phyloP scores from a whole-genome alignment of 441 rosid species.

The Pelargonium myrrhifolium region DNA sequence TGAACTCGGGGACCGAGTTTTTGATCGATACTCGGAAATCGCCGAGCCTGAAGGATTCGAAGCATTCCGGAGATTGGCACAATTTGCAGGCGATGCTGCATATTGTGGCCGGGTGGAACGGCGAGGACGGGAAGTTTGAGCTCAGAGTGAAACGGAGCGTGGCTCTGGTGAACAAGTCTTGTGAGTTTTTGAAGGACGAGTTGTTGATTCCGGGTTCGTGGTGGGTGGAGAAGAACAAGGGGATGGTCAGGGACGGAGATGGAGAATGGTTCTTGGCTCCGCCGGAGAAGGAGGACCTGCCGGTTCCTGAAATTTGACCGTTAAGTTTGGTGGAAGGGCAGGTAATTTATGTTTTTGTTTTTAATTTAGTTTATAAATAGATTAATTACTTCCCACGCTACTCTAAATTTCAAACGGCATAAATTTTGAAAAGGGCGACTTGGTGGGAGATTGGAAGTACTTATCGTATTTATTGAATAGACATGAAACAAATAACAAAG shows the following conservation, averaged over 20 bases:
- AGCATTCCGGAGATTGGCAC: conserved; percentile 73
- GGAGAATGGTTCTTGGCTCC: conserved; percentile 57
- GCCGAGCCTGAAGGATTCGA: conserved; percentile 54
- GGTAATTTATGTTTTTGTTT: background rate
- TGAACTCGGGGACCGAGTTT: conserved; percentile 34
- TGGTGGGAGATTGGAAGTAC: too few species aligned
- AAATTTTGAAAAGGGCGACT: too few species aligned
- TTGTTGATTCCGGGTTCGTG: conserved; percentile 60
- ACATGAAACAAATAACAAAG: too few species aligned
- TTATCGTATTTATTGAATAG: too few species aligned
- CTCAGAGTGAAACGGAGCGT: conserved; percentile 66
- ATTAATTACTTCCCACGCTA: too few species aligned
- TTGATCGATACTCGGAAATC: conserved; percentile 68
- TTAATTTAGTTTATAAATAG: too few species aligned
- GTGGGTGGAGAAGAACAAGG: conserved; percentile 92
- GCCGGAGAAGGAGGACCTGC: conserved; percentile 47
- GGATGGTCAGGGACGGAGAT: conserved; percentile 42
- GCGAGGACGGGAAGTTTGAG: conserved; percentile 45
- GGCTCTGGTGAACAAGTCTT: conserved; percentile 76
- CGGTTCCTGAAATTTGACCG: conserved; percentile 45
- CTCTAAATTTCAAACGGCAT: too few species aligned
- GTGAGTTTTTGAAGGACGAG: conserved; percentile 63
- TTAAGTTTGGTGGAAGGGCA: background rate
- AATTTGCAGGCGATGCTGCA: conserved; percentile 83
- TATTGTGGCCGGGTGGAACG: conserved; percentile 73